These are phyloP conservation scores for Calonectria naviculata DNA, from an alignment of 2,329 filamentous ascomycete genomes.

Conservation along the genomic window DNA sequence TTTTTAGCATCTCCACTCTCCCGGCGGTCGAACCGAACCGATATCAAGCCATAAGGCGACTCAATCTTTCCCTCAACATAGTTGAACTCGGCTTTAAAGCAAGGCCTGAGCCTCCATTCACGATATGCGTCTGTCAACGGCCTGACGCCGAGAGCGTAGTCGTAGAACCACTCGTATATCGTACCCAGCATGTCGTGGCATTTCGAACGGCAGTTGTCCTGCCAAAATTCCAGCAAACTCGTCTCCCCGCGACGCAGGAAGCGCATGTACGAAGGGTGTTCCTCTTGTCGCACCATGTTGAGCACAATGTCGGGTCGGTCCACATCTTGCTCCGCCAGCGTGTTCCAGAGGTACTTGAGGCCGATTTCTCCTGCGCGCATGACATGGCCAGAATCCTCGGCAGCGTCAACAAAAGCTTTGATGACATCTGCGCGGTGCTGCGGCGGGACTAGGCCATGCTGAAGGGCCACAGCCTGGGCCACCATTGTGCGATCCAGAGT, in stretches of 20 bases:
- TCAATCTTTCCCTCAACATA: slow-evolving; percentile 50
- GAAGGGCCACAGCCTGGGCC: slow-evolving; percentile 48
- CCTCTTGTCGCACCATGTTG: slow-evolving; percentile 57
- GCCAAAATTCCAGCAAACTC: slow-evolving; percentile 56
- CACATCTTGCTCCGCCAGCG: slow-evolving; percentile 47
- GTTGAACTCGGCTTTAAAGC: slow-evolving; percentile 52
- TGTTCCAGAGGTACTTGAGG: slow-evolving; percentile 54
- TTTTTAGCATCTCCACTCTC: slow-evolving; percentile 4
- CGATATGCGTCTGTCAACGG: slow-evolving; percentile 51
- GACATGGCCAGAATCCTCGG: slow-evolving; percentile 43
- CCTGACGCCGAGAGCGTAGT: slow-evolving; percentile 51
- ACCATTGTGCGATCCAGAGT: slow-evolving; percentile 50
- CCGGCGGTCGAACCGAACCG: slow-evolving; percentile 33
- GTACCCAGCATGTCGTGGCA: slow-evolving; percentile 61
- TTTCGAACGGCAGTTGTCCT: slow-evolving; percentile 54
- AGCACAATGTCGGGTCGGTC: slow-evolving; percentile 53
- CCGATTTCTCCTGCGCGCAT: slow-evolving; percentile 55
- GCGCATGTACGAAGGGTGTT: slow-evolving; percentile 60
- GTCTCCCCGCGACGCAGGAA: slow-evolving; percentile 58
- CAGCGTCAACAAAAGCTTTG: slow-evolving; percentile 36
- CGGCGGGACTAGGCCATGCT: slow-evolving; percentile 33
- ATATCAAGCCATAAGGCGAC: slow-evolving; percentile 51
- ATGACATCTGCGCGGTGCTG: slow-evolving; percentile 32
- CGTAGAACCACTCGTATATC: slow-evolving; percentile 61
- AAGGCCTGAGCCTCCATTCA: slow-evolving; percentile 52